Base-by-base conservation (phyloP, 306 rosid species). In the Phaseolus lunatus region DNA sequence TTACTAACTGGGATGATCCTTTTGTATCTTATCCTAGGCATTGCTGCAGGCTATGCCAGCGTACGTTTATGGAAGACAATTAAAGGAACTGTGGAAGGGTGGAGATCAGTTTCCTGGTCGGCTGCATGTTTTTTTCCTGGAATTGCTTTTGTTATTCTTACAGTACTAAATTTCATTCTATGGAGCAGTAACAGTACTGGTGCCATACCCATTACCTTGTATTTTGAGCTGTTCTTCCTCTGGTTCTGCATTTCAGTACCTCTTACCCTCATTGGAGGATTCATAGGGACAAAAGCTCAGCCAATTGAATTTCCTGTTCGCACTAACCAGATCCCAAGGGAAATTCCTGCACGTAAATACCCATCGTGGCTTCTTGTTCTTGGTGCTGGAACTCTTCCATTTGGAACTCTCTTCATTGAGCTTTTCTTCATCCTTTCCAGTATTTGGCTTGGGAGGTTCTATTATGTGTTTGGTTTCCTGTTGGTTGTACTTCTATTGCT, bases 311-410 rank as follows among this genome's bases (percentile, higher is more conserved):
- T 37, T 75, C 97, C 97, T n/a, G 94, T 88, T 44, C 79, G 97
- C 29, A 91, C 97, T 67, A 89, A 91, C 84, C 67, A 61, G 44
- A 61, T 61, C 31, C 67, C 67, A 61, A 61, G 67, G 44, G 67
- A 61, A 31, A 61, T 91, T 61, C 97, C 94, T 20, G 87, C 89
- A 0, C 94, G 94, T 33, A 91, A 88, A 81, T 89, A 91, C 72
- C 94, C 97, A 7, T 89, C 97, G 15, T 89, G 92, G 97, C 89
- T 91, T 78, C 92, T 91, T 75, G 90, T 91, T 81, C 97, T 91
- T 4, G 66, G 66, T 27, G 66, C 66, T 6, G 66, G 66, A 27
- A 58, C 66, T 13, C 66, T 58, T 58, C 66, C 66, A 14, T 58
- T 58, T 58, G 66, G 66, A 58, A 58, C 66, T 41, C 66, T 58